Evolutionary conservation across 495 filamentous ascomycete species (phyloP), one percentile per base, ranked within the genome.

Genomic region (Annulohypoxylon bovei): DNA sequence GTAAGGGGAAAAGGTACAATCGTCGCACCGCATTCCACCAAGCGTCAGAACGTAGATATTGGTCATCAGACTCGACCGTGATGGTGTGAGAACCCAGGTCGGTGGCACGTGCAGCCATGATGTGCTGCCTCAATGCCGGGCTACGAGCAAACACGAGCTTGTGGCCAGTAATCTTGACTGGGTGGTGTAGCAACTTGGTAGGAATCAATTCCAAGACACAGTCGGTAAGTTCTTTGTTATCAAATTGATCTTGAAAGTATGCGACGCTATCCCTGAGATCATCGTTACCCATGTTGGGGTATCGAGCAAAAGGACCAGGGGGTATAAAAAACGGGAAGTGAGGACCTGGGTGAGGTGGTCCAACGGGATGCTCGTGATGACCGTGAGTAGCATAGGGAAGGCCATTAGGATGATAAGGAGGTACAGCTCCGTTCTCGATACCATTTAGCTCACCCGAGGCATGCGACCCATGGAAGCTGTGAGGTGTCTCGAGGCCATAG

Each of bases 391-490:
- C 75, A 56, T 77, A 81, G 8, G 73, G 70, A 16, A 72, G 66
- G 11, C 77, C 79, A 44, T 76, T 75, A 6, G 76, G 71, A 44
- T 50, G 71, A 49, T 77, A 77, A 52, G 42, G 46, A 35, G 72
- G 76, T 35, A 67, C 37, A 28, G 62, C 33, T 28, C 69, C 71
- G 57, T 77, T 79, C 28, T 82, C 79, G 8, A 75, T 67, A 6
- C 79, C 78, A 37, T 77, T 78, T 18, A 75, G 76, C 30, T 77
- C 75, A 4, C 70, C 74, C 0, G 85, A 86, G 20, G 81, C 78
- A 54, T 86, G 85, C 3, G 85, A 88, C 16, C 81, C 85, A 16
- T 86, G 84, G 40, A 85, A 84, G 64, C 85, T 87, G 37, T 83
- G 84, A 3, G 85, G 84, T 6, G 84, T 86, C 5, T 82, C 80